Percentiles rank a stretch among this genome's conserved stretches.
These are phyloP conservation scores for Parmelia sp. DNA, from an alignment of 495 filamentous ascomycete genomes.

Conservation along the genomic window DNA sequence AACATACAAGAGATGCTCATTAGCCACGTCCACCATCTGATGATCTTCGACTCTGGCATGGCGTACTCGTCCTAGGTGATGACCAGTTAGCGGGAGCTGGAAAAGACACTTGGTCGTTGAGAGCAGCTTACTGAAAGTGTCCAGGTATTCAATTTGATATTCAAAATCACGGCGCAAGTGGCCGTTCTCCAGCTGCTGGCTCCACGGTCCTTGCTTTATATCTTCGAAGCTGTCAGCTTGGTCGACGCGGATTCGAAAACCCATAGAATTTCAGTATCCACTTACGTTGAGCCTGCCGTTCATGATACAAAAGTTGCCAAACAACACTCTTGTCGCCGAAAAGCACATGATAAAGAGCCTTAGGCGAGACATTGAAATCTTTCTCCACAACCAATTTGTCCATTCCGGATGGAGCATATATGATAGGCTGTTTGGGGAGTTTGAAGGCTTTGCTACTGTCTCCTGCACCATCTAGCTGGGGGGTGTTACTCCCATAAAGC, in stretches of 20 bases:
- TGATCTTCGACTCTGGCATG: slow-evolving; percentile 62
- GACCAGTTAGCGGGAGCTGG: slow-evolving; percentile 27
- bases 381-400: slow-evolving; percentile 63
- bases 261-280: slow-evolving; percentile 20
- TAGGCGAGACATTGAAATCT: slow-evolving; percentile 78
- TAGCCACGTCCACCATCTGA: slow-evolving; percentile 84
- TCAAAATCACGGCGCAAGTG: slow-evolving; percentile 69
- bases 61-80: slow-evolving; percentile 34
- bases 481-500: slow-evolving; percentile 45
- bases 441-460: slow-evolving; percentile 61
- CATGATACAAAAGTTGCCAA: slow-evolving; percentile 85
- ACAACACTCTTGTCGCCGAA: slow-evolving; percentile 94
- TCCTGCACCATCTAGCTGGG: slow-evolving; percentile 42
- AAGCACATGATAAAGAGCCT: slow-evolving; percentile 89
- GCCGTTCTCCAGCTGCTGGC: slow-evolving; percentile 52
- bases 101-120: not conserved
- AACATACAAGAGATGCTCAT: slow-evolving; percentile 94
- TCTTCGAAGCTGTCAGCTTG: not conserved
- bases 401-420: slow-evolving; percentile 78
- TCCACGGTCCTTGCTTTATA: slow-evolving; percentile 83
- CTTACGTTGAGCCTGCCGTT: slow-evolving; percentile 65
- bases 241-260: not conserved
- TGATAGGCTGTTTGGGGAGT: slow-evolving; percentile 72
- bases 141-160: slow-evolving; percentile 65
- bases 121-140: slow-evolving; percentile 52